Percentiles rank a stretch among this genome's conserved stretches.
These are phyloP conservation scores for Candida tetrigidarum DNA, from an alignment of 1,139 yeast species.

Conservation along the genomic window DNA sequence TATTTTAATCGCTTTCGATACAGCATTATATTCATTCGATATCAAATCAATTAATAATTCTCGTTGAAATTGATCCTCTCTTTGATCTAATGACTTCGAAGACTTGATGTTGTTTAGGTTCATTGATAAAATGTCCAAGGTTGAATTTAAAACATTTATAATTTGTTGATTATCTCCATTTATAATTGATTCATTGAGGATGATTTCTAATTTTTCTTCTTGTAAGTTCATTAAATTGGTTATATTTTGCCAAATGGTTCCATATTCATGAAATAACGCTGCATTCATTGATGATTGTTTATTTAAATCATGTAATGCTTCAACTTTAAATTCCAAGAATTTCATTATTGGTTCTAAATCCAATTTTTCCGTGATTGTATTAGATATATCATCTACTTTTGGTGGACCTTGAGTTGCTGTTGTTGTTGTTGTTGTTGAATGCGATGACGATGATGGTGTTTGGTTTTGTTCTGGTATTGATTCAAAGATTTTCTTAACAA, in stretches of 20 bases:
- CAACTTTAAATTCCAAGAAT: constrained; percentile 32
- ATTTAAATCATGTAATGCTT: constrained; percentile 33
- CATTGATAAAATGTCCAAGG: constrained; percentile 10
- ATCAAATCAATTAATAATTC: constrained; percentile 7
- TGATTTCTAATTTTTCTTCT: constrained; percentile 29
- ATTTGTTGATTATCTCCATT: constrained; percentile 6
- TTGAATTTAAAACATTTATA: constrained; percentile 10
- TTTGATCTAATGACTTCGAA: neutral
- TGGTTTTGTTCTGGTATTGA: constrained; percentile 10
- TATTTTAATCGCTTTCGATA: constrained; percentile 13
- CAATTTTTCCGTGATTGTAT: constrained; percentile 37
- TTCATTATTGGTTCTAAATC: constrained; percentile 39
- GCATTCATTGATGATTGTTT: constrained; percentile 31
- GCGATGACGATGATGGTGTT: neutral
- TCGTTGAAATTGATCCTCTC: constrained; percentile 1
- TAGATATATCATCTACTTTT: constrained; percentile 36
- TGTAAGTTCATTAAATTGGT: constrained; percentile 31
- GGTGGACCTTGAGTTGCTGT: neutral
- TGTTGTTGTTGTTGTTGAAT: neutral
- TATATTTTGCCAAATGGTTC: constrained; percentile 43
- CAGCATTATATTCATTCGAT: constrained; percentile 13
- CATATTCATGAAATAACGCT: constrained; percentile 32
- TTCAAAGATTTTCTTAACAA: constrained; percentile 15
- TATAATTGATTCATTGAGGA: constrained; percentile 22
- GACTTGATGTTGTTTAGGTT: neutral